Conservation (phyloP, 331 rosid species). For the Cydonia oblonga region DNA sequence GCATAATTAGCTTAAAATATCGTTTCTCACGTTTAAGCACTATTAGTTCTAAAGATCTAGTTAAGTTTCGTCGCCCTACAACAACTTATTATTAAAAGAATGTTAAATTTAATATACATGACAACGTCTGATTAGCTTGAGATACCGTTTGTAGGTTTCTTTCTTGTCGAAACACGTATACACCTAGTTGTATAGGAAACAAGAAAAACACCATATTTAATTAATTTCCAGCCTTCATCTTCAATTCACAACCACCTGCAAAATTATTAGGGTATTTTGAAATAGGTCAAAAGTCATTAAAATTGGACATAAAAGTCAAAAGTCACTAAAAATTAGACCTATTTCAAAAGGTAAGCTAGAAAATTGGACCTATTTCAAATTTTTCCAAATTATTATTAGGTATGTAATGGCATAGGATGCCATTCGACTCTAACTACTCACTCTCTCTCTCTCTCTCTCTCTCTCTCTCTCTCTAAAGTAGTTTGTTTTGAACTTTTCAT, state of each 20-base stretch:
- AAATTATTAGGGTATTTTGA: too few species aligned
- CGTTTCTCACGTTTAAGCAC: neutral
- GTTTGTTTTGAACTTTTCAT: neutral
- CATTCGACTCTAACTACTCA: neutral
- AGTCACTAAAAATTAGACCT: too few species aligned
- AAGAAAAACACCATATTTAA: neutral
- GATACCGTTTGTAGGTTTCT: neutral
- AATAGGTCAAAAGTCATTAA: too few species aligned
- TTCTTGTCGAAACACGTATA: neutral
- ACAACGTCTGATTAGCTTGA: neutral
- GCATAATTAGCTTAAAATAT: neutral
- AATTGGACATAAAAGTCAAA: too few species aligned
- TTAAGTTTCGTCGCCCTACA: neutral
- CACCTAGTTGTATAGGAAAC: neutral
- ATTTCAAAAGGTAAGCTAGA: too few species aligned
- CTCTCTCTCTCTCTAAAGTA: neutral
- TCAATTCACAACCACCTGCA: neutral
- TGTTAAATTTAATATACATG: too few species aligned
- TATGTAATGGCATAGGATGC: neutral
- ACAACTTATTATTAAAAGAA: neutral
- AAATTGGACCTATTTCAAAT: too few species aligned
- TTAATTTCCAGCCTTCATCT: neutral
- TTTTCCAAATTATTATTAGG: too few species aligned
- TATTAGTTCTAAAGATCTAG: too few species aligned
- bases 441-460: neutral